Evolutionary conservation across 1,139 yeast species (phyloP).

Genomic region (Wickerhamomyces sp.): DNA sequence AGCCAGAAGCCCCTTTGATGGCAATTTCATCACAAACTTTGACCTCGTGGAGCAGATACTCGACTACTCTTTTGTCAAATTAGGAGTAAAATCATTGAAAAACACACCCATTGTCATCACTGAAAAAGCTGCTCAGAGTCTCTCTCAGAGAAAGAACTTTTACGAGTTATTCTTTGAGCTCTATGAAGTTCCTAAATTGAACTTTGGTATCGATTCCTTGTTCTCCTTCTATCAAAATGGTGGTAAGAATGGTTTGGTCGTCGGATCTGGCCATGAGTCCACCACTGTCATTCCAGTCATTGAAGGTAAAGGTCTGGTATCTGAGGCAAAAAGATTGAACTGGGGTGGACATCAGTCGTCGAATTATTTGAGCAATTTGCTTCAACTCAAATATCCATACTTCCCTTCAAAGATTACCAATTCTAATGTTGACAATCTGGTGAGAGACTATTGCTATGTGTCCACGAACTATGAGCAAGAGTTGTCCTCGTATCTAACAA

Average conservation of each 20-base stretch:
- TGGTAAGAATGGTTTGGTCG: conserved; percentile 53
- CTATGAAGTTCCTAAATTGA: conserved; percentile 66
- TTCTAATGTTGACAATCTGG: conserved; percentile 60
- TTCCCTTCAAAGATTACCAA: conserved; percentile 72
- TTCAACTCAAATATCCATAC: conserved; percentile 83
- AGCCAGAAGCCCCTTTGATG: conserved; percentile 81
- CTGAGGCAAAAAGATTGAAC: conserved; percentile 74
- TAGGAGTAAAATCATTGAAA: conserved; percentile 61
- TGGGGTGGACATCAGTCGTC: conserved; percentile 86
- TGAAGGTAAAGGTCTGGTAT: conserved; percentile 56
- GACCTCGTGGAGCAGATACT: conserved; percentile 78
- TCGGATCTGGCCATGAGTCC: conserved; percentile 79
- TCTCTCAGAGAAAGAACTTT: conserved; percentile 65
- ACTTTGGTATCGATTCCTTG: conserved; percentile 77
- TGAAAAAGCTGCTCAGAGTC: conserved; percentile 69
- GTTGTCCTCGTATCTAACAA: conserved; percentile 47
- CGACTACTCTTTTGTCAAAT: conserved; percentile 77
- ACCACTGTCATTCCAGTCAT: conserved; percentile 81
- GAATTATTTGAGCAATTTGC: conserved; percentile 54
- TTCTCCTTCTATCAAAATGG: conserved; percentile 62
- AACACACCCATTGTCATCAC: conserved; percentile 81
- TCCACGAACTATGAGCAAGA: conserved; percentile 67
- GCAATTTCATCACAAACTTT: conserved; percentile 85
- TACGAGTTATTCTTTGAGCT: conserved; percentile 82
- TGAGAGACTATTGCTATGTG: conserved; percentile 76